Evolutionary conservation across 129 eudicot genomes (phyloP).

Genomic region (Pulicaria dysenterica): DNA sequence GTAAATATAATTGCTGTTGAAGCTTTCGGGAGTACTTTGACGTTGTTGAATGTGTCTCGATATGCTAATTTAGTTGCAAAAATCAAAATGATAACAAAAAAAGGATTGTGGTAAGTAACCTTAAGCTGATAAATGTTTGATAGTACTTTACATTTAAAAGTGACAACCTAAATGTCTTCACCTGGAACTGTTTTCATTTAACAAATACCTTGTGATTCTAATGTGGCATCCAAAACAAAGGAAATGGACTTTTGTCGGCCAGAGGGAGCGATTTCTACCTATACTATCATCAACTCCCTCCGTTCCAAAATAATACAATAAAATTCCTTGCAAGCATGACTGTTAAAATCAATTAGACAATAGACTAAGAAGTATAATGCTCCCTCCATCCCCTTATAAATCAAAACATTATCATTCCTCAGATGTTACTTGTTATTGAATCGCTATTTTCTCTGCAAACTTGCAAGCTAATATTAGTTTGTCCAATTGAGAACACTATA

Average conservation of each 20-base stretch:
- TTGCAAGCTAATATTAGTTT: neutral
- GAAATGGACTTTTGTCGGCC: too few relatives aligned
- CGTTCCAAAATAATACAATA: neutral
- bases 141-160: too few relatives aligned
- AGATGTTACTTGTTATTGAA: constrained; percentile 8
- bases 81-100: neutral
- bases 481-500: neutral
- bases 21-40: constrained; percentile 8
- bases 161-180: neutral
- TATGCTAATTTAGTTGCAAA: neutral
- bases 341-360: neutral
- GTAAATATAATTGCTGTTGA: neutral
- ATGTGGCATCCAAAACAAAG: neutral
- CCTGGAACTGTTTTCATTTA: neutral
- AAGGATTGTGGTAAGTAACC: neutral
- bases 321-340: neutral
- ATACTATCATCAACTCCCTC: neutral
- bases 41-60: neutral
- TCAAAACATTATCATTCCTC: neutral
- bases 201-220: neutral
- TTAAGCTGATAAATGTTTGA: neutral
- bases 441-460: neutral
- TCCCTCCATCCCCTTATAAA: neutral
- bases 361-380: neutral
- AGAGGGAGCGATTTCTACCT: too few relatives aligned